phyloP scores from a whole-genome alignment of 2,329 filamentous ascomycete species.

The Lomentospora prolificans region DNA sequence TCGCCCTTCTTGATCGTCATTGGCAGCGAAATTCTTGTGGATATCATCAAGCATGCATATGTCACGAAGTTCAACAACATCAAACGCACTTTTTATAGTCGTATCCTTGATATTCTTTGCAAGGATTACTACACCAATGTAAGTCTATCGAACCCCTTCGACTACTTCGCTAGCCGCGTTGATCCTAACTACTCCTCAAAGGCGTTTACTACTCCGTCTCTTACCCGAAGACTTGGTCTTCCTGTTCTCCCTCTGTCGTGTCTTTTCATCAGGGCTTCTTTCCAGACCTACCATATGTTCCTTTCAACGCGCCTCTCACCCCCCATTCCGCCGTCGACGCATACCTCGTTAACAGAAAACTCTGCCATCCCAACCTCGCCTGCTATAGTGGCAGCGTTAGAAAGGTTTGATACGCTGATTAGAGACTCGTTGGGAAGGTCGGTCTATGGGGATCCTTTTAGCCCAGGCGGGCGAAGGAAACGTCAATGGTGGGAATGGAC shows the following conservation, averaged over 20 bases:
- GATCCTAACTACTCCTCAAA: slow-evolving; percentile 20
- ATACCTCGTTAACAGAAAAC: slow-evolving; percentile 56
- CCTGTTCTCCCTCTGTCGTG: slow-evolving; percentile 89
- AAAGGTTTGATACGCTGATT: slow-evolving; percentile 66
- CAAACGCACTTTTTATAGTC: slow-evolving; percentile 77
- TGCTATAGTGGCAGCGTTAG: slow-evolving; percentile 65
- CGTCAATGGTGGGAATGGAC: slow-evolving; percentile 46
- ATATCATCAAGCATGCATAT: slow-evolving; percentile 95
- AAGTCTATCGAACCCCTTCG: slow-evolving; percentile 20
- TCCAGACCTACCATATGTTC: slow-evolving; percentile 98
- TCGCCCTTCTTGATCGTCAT: slow-evolving; percentile 90
- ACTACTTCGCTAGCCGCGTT: slow-evolving; percentile 9
- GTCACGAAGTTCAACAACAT: slow-evolving; percentile 99
- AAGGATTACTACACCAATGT: slow-evolving; percentile 98
- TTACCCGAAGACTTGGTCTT: slow-evolving; percentile 80
- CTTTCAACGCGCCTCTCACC: slow-evolving; percentile 76
- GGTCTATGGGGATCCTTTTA: slow-evolving; percentile 45
- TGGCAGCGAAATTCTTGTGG: slow-evolving; percentile 92
- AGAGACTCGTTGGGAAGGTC: slow-evolving; percentile 67
- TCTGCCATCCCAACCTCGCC: slow-evolving; percentile 57
- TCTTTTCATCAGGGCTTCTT: slow-evolving; percentile 85
- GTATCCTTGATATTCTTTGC: slow-evolving; percentile 85
- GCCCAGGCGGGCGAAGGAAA: slow-evolving; percentile 16
- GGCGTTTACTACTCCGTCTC: slow-evolving; percentile 83
- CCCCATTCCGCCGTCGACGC: slow-evolving; percentile 54